Base-by-base conservation (phyloP, 768 basidiomycete species). In the Russula sp. region DNA sequence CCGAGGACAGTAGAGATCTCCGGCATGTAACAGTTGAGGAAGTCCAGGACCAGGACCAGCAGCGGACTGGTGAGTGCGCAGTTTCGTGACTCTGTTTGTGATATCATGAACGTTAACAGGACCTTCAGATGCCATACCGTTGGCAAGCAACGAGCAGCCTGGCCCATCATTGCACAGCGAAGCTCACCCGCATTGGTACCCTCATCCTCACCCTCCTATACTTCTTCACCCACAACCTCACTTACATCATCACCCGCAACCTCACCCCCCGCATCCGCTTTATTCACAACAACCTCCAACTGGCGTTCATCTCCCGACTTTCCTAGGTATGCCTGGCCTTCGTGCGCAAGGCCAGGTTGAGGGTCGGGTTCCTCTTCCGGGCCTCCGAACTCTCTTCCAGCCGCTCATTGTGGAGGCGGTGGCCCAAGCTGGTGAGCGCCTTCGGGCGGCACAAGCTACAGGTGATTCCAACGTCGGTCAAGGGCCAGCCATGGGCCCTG, bases 371-470 rank as follows among this genome's bases (percentile, higher is more conserved):
- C 62, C 65, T 58, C 65, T 66, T 31, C 65, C 65, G 6, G 57
- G 65, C 22, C 65, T 66, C 4, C 62, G 65, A 47, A 66, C 65
- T 16, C 65, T 66, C 11, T 66, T 66, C 31, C 61, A 65, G 40
- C 65, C 61, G 0, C 57, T 65, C 27, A 37, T 66, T 34, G 55
- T 59, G 14, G 63, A 66, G 34, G 58, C 53, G n/a, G 48, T 65
- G 51, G 55, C 63, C 10, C 48, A 64, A 32, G 65, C 65, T 34
- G 53, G 57, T n/a, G 62, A 58, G 22, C 62, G 61, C 10, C 40
- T 57, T 31, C 64, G 60, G 39, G 45, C 44, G 14, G 52, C 62
- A 35, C 62, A 53, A 31, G 61, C 35, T 22, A 16, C 61, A 57
- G 55, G 55, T 27, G 55, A 14, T 39, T 11, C 32, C 3, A 8